Evolutionary conservation across 495 filamentous ascomycete genomes (phyloP), one percentile per base, ranked within the genome.

Genomic region (Terfezia claveryi): DNA sequence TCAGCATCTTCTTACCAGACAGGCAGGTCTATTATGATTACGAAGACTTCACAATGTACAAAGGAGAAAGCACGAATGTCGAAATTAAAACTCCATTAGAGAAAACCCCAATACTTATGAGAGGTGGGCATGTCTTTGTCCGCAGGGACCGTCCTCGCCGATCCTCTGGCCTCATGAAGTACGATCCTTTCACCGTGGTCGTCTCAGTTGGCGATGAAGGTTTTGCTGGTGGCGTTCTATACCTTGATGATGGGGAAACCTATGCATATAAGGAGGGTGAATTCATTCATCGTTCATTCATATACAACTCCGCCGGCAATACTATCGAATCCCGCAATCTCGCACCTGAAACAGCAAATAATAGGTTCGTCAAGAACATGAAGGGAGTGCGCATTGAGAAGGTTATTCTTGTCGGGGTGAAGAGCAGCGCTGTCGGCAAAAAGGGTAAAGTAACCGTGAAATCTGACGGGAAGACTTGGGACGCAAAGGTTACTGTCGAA

Each of bases 11-110:
- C 67, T 73, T 96, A 51, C 80, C 88, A 5, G 86, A 94, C 58
- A 76, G 80, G 58, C 81, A 86, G 64, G 75, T 80, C 55, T 98
- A 98, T 72, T 96, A 85, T 63, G 83, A 95, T 66, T 96, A 98
- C 69, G 91, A 88, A 64, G 82, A 82, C 59, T 94, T 82, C 68
- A 78, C 80, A 20, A 69, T 76, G 46, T 79, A 91, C 65, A 69
- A 78, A 16, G 83, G 82, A 0, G 65, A 74, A 10, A 71, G 68
- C 59, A 81, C 87, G 55, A 79, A 81, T 64, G 70, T 83, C 56
- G 82, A 74, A 0, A 68, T 94, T 23, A 70, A 75, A 0, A 84
- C 91, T 1, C 85, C 88, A 1, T 70, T 95, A 12, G 82, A 92
- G 23, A 83, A 80, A 63, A 80, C 93, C 12, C 89, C 91, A 0